These are phyloP conservation scores for barley (Hordeum vulgare) DNA, from an alignment of 176 grass and related monocot species.

Conservation along the genomic window MorexV3_pseudomolecules_assembly NC_058523.1:480648887-480649386, in stretches of 20 bases:
- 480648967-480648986: neutral
- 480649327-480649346: neutral
- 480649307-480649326: neutral
- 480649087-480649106: neutral
- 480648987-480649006: neutral
- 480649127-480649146: neutral
- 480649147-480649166: neutral
- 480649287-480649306: neutral
- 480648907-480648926: conserved; percentile 1
- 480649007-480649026: conserved; percentile 3
- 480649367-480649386: neutral
- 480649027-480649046: neutral
- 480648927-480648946: neutral
- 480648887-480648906: neutral
- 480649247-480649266: neutral
- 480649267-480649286: neutral
- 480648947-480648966: neutral
- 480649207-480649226: neutral
- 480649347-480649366: neutral
- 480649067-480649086: neutral
- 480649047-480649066: neutral
- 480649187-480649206: neutral
- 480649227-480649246: neutral
- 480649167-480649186: neutral
- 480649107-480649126: neutral